phyloP scores from a whole-genome alignment of 2,329 filamentous ascomycete genomes.

The Fonsecaea multimorphosa region DNA sequence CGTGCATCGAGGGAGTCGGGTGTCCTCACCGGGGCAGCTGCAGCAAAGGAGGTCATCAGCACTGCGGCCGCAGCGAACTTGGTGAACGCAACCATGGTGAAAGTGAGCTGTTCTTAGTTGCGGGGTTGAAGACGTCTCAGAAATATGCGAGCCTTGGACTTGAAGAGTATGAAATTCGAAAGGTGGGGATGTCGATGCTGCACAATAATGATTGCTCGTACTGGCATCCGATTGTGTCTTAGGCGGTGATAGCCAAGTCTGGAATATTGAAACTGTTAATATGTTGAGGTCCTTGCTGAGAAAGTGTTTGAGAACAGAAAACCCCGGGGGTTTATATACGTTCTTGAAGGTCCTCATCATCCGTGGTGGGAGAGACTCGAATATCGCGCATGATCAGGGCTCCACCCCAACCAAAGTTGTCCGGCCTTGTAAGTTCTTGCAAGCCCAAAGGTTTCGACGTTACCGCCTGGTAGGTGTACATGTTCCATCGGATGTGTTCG shows the following conservation, averaged over 20 bases:
- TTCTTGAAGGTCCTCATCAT: conserved; percentile 1
- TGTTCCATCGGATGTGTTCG: not conserved
- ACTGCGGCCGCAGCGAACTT: not conserved
- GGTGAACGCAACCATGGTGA: not conserved
- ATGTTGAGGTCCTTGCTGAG: not conserved
- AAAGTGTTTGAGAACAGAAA: not conserved
- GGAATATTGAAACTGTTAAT: not conserved
- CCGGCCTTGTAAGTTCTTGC: not conserved
- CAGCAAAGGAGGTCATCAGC: not conserved
- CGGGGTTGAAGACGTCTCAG: not conserved
- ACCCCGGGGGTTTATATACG: not conserved
- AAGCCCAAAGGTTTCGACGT: not conserved
- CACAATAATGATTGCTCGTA: not conserved
- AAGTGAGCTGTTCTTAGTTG: not conserved
- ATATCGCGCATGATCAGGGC: not conserved
- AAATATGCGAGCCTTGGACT: not conserved
- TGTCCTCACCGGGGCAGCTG: not conserved
- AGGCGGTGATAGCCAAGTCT: not conserved
- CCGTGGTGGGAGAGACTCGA: not conserved
- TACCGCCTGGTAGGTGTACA: not conserved
- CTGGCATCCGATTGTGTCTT: not conserved
- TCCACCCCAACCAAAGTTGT: not conserved
- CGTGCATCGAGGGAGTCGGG: not conserved
- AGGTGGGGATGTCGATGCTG: not conserved
- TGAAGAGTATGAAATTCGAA: not conserved